Conservation (phyloP, 129 eudicot genomes). For the Flaveria bidentis region DNA sequence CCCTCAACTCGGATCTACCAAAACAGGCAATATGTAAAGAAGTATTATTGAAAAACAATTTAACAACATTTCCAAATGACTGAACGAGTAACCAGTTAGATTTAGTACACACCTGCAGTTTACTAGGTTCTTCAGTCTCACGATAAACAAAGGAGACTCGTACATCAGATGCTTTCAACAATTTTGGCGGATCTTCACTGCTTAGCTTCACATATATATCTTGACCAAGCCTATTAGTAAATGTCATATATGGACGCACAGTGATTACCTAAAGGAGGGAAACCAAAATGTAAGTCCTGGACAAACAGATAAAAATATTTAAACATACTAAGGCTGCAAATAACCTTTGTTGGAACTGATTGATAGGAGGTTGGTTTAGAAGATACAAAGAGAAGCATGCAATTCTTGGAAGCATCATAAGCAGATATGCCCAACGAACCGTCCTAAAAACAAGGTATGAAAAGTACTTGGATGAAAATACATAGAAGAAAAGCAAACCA, state of each 20-base stretch:
- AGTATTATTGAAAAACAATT: neutral
- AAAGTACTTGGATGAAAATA: slow-evolving; percentile 7
- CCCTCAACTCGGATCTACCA: slow-evolving; percentile 71
- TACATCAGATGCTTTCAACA: slow-evolving; percentile 68
- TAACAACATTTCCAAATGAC: neutral
- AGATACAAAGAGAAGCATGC: slow-evolving; percentile 81
- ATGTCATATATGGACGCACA: slow-evolving; percentile 79
- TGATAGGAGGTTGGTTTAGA: slow-evolving; percentile 88
- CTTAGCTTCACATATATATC: slow-evolving; percentile 68
- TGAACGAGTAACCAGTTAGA: slow-evolving; percentile 4
- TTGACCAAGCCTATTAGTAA: slow-evolving; percentile 90
- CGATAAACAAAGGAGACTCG: slow-evolving; percentile 74
- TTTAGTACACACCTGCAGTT: slow-evolving; percentile 61
- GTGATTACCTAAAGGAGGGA: slow-evolving; percentile 60
- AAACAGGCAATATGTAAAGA: neutral
- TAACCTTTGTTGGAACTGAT: slow-evolving; percentile 90
- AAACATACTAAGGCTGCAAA: slow-evolving; percentile 1
- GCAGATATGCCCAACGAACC: slow-evolving; percentile 82
- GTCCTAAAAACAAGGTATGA: slow-evolving; percentile 45
- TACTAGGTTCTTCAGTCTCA: slow-evolving; percentile 57
- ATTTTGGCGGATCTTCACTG: slow-evolving; percentile 75
- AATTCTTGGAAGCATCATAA: slow-evolving; percentile 64
- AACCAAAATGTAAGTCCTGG: slow-evolving; percentile 26
- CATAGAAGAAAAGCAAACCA: slow-evolving; percentile 8
- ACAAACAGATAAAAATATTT: neutral